Evolutionary conservation across 495 filamentous ascomycete genomes (phyloP).

Genomic region (Cudoniella acicularis): DNA sequence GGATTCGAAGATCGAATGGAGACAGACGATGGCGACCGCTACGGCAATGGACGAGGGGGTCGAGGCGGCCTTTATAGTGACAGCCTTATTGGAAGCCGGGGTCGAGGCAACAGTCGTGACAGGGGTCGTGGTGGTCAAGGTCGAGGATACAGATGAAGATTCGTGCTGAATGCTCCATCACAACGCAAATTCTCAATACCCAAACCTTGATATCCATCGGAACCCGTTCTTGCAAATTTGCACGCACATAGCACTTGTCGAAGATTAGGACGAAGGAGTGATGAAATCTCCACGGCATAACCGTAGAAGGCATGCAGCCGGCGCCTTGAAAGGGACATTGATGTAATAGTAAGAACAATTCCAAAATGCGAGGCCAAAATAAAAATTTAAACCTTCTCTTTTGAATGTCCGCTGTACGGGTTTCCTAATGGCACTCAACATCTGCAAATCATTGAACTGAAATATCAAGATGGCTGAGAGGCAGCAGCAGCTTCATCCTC

Average conservation of each 20-base stretch:
- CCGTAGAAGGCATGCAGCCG: too few species aligned
- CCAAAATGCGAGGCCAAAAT: neutral
- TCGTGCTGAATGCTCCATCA: neutral
- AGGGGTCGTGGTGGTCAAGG: slow-evolving; percentile 9
- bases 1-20: slow-evolving; percentile 59
- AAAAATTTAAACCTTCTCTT: neutral
- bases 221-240: neutral
- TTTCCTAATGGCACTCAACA: too few species aligned
- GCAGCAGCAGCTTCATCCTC: too few species aligned
- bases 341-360: neutral
- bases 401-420: too few species aligned
- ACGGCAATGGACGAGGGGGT: slow-evolving; percentile 18
- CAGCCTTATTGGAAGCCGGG: slow-evolving; percentile 27
- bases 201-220: neutral
- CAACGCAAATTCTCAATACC: neutral
- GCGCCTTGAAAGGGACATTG: too few species aligned
- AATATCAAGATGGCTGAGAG: too few species aligned
- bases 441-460: too few species aligned
- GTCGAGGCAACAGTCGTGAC: slow-evolving; percentile 28
- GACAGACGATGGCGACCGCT: slow-evolving; percentile 27
- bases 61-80: slow-evolving; percentile 43
- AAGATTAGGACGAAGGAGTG: neutral
- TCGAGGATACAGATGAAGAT: slow-evolving; percentile 29
- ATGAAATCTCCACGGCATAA: too few species aligned
- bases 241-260: neutral